phyloP scores from a whole-genome alignment of 306 rosid species.

The Vigna unguiculata region DNA sequence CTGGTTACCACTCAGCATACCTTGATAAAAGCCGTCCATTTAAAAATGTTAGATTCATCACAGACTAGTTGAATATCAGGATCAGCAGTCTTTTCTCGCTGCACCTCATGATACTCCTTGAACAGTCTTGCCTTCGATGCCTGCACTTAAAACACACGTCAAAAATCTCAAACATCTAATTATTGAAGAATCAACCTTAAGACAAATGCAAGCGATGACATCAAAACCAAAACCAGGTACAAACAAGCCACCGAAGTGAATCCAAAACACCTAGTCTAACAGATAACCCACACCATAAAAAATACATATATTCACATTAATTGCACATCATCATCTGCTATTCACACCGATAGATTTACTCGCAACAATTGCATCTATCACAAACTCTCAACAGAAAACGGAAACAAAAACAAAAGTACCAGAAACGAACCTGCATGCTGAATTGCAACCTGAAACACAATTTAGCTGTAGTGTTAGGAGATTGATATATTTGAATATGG shows the following conservation, averaged over 20 bases:
- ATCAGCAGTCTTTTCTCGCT: constrained; percentile 85
- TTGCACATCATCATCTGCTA: not conserved
- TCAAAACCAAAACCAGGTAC: constrained; percentile 14
- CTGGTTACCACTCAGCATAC: constrained; percentile 40
- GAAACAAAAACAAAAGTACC: not conserved
- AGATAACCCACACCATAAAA: not conserved
- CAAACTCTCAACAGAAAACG: not conserved
- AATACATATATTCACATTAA: constrained; percentile 9
- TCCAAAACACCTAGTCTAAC: constrained; percentile 2
- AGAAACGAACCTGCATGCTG: constrained; percentile 71
- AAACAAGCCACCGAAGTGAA: constrained; percentile 12
- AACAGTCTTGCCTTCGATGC: constrained; percentile 94
- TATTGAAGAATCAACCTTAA: not conserved
- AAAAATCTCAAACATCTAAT: not conserved
- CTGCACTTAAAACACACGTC: constrained; percentile 45
- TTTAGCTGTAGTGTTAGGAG: constrained; percentile 33
- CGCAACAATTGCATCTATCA: constrained; percentile 16
- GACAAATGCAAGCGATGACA: not conserved
- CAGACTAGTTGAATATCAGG: constrained; percentile 91
- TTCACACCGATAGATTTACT: not conserved
- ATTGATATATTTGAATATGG: not conserved
- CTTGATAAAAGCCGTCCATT: constrained; percentile 96
- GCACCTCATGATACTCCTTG: constrained; percentile 98
- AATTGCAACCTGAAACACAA: constrained; percentile 15
- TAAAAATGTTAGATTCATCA: constrained; percentile 91